Base-by-base conservation (phyloP, 345 rosid genomes). In the Pseudoturritis turrita region DNA sequence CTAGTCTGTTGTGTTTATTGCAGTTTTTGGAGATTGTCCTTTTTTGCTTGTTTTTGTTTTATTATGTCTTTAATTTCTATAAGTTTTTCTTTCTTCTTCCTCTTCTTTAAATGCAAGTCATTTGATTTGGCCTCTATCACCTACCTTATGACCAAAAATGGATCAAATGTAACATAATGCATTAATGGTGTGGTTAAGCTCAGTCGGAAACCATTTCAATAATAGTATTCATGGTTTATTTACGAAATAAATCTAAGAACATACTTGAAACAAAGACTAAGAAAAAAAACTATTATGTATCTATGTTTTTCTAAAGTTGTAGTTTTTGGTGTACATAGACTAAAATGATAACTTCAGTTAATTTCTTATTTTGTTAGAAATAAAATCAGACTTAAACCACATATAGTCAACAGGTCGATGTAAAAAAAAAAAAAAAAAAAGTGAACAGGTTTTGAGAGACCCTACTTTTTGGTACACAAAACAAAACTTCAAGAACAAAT, bases 1-100 rank as follows among this genome's bases (percentile, higher is more conserved):
- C 41, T 12, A 59, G 73, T 51, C 41, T 74, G 62, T 51, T 74
- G 36, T 57, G 49, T 60, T 58, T 68, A 67, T 74, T 74, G 78
- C 78, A 67, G 68, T 60, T 43, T 60, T 7, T 60, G 13, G 55
- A 51, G 33, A 8, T 2, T 75, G 54, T 67, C 39, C 19, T n/a
- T 22, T 54, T 65, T 66, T 44, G 22, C 12, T 35, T 10, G 12
- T 45, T 47, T 71, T 75, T 52, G 62, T 67, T 75, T 67, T 75
- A 67, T 75, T 75, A 51, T 68, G 73, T 75, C 43, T 74, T 51
- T 60, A 41, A 22, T 58, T 19, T 66, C 43, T 9, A 7, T 3
- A 19, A 18, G 26, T 50, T 47, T 29, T 25, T 19, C 2, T 25
- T 25, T 35, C 2, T 23, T 2, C 39, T 18, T 55, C 31, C 1